Evolutionary conservation across 176 grass and related monocot species (phyloP).

Genomic region (Paspalum vaginatum): DNA sequence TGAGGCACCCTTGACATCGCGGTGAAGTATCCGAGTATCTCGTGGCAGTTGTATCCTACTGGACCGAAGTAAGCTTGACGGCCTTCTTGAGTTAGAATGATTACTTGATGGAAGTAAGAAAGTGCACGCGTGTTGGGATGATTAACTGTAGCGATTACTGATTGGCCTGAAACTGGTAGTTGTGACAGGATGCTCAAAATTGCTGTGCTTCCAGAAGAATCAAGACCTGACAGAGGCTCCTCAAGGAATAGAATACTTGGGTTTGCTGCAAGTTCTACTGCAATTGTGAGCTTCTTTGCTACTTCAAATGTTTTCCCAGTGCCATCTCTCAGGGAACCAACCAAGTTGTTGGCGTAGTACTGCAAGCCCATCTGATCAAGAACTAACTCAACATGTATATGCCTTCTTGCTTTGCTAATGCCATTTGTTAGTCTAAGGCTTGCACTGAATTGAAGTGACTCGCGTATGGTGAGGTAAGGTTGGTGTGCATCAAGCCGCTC

Average conservation of each 20-base stretch:
- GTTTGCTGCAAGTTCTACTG: slow-evolving; percentile 41
- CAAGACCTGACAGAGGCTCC: slow-evolving; percentile 37
- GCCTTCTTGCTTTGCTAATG: slow-evolving; percentile 29
- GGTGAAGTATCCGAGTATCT: slow-evolving; percentile 44
- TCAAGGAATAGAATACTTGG: slow-evolving; percentile 43
- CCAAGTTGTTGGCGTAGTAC: slow-evolving; percentile 9
- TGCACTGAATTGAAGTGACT: slow-evolving; percentile 43
- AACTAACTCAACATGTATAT: slow-evolving; percentile 30
- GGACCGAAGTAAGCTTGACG: slow-evolving; percentile 35
- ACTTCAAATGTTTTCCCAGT: slow-evolving; percentile 42
- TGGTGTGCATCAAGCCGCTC: slow-evolving; percentile 37
- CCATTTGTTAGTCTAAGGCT: slow-evolving; percentile 21
- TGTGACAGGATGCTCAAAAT: slow-evolving; percentile 15
- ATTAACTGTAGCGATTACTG: slow-evolving; percentile 22
- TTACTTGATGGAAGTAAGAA: slow-evolving; percentile 40
- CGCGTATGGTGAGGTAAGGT: slow-evolving; percentile 32
- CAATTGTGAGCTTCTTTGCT: slow-evolving; percentile 40
- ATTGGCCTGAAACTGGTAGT: neutral
- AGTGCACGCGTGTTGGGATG: slow-evolving; percentile 35
- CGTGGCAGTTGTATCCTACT: slow-evolving; percentile 39
- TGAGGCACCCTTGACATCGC: slow-evolving; percentile 20
- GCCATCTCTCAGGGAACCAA: slow-evolving; percentile 25
- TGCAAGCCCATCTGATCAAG: slow-evolving; percentile 21
- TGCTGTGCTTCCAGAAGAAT: slow-evolving; percentile 36
- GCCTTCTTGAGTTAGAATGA: slow-evolving; percentile 38